Conservation (phyloP, 179 eudicot species). For the Corrigiola litoralis region DNA sequence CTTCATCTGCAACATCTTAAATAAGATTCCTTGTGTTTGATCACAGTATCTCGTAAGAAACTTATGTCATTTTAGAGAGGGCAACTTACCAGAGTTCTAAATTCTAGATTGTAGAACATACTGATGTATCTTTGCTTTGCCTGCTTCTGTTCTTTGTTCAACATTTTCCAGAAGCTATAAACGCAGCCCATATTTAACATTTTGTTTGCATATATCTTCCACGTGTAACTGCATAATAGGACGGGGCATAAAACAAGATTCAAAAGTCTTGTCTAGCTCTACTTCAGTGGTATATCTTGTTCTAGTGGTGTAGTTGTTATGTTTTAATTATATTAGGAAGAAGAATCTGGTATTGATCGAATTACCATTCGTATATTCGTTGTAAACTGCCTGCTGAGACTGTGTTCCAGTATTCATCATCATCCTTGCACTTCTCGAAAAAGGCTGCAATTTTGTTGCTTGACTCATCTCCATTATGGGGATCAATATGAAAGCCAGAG, state of each 20-base stretch:
- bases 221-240: slow-evolving; percentile 50
- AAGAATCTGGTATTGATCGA: not conserved
- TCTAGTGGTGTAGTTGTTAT: not conserved
- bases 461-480: slow-evolving; percentile 58
- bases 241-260: not conserved
- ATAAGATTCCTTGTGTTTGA: slow-evolving; percentile 6
- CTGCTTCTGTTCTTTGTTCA: slow-evolving; percentile 55
- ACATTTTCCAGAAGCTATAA: slow-evolving; percentile 59
- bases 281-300: not conserved
- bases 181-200: slow-evolving; percentile 58
- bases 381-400: slow-evolving; percentile 52
- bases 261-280: not conserved
- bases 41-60: slow-evolving; percentile 2
- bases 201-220: slow-evolving; percentile 73
- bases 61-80: not conserved
- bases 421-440: slow-evolving; percentile 44
- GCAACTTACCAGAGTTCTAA: slow-evolving; percentile 46
- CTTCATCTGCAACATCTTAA: slow-evolving; percentile 32
- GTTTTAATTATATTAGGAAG: not conserved
- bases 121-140: slow-evolving; percentile 60
- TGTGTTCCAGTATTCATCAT: slow-evolving; percentile 41
- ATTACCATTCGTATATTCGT: slow-evolving; percentile 66
- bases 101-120: slow-evolving; percentile 65
- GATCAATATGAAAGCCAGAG: slow-evolving; percentile 76
- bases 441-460: slow-evolving; percentile 44